Conservation (phyloP, 345 rosid species). For the Eucalyptus regnans region DNA sequence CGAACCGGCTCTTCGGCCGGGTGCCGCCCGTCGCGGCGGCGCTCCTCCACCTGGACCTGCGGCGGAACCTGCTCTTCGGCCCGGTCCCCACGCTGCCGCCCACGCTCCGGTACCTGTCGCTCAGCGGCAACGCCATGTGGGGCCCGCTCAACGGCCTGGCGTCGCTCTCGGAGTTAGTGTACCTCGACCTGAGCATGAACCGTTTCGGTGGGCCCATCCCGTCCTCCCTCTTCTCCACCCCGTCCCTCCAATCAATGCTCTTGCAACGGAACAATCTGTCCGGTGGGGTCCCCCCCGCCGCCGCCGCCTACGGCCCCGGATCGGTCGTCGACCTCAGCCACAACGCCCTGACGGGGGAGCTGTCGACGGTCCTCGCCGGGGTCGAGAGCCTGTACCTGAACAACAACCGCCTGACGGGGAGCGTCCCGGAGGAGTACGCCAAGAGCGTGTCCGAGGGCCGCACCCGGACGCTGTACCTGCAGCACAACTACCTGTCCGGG, state of each 20-base stretch:
- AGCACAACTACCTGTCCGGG: slow-evolving; percentile 53
- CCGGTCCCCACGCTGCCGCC: slow-evolving; percentile 42
- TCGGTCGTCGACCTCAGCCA: slow-evolving; percentile 71
- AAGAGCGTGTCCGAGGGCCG: slow-evolving; percentile 30
- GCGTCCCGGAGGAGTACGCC: slow-evolving; percentile 51
- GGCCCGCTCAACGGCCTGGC: slow-evolving; percentile 51
- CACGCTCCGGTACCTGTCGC: slow-evolving; percentile 63
- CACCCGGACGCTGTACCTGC: slow-evolving; percentile 54
- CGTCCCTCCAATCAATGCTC: slow-evolving; percentile 39
- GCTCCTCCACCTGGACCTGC: slow-evolving; percentile 65
- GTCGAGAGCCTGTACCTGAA: slow-evolving; percentile 67
- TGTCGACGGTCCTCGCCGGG: slow-evolving; percentile 33
- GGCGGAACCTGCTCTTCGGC: slow-evolving; percentile 41
- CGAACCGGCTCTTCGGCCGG: slow-evolving; percentile 35
- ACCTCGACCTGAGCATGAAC: slow-evolving; percentile 81
- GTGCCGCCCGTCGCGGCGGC: slow-evolving; percentile 23
- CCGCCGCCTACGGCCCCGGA: slow-evolving; percentile 29
- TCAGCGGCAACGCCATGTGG: slow-evolving; percentile 40
- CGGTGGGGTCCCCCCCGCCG: slow-evolving; percentile 22
- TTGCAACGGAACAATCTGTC: slow-evolving; percentile 87
- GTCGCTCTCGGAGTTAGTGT: slow-evolving; percentile 34
- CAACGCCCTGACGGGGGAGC: slow-evolving; percentile 44
- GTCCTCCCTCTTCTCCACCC: slow-evolving; percentile 36
- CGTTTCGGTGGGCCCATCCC: slow-evolving; percentile 66
- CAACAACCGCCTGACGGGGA: slow-evolving; percentile 52